Evolutionary conservation across 768 basidiomycete genomes (phyloP), one percentile per base, ranked within the genome.

Genomic region (Phaffia tasmanica): DNA sequence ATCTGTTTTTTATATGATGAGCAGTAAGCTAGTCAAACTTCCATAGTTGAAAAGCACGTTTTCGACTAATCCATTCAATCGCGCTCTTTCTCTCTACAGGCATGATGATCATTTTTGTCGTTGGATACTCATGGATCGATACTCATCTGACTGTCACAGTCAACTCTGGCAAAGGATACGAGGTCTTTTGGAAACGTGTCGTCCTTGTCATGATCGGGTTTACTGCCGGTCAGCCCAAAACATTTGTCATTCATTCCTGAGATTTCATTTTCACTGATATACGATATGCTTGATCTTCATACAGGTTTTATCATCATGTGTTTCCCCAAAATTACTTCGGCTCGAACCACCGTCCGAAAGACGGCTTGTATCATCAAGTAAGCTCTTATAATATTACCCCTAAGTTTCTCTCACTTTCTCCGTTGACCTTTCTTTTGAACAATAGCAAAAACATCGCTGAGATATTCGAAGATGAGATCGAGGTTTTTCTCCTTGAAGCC

Each of bases 71-170:
- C 35, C 35, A 42, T 5, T 42, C 35, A 5, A 5, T 42, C 35
- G 11, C 11, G 35, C 4, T 42, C 11, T 42, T 42, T 42, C 35
- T 42, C 35, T 42, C 35, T 11, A 42, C 69, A 0, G 73, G 71
- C 77, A 75, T 75, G 0, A 82, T 80, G 1, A 76, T 79, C 58
- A 73, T 75, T 9, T 78, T 83, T 23, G 76, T 82, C 19, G 74
- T 82, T 1, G 83, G 83, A 0, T 84, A 84, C 71, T 80, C 80
- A 0, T 84, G 82, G 82, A 77, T 84, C 50, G 83, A 84, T 68
- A 79, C 78, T 3, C 80, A 84, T 70, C 70, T 81, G 2, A 70
- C 72, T 1, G 74, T 80, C 30, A 73, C 80, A 27, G 79, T 77
- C 19, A 80, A 81, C 63, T 78, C 80, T 1, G 84, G 84, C 2